Evolutionary conservation across 305 asterid genomes (phyloP).

Genomic region (Andrographis paniculata): DNA sequence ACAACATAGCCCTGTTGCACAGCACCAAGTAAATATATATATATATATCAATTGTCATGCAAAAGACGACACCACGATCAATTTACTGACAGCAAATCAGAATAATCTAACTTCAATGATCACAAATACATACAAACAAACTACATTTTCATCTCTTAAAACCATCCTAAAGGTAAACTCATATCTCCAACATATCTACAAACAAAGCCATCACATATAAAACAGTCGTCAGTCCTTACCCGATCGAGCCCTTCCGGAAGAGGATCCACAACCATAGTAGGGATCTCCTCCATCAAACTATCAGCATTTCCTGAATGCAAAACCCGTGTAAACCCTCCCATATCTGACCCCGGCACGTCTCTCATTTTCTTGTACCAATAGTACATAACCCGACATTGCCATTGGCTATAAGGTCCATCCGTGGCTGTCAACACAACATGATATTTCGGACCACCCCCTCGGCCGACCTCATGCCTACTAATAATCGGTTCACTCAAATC

Average conservation of each 20-base stretch:
- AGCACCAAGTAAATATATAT: too few relatives aligned
- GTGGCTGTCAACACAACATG: constrained; percentile 83
- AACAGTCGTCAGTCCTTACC: constrained; percentile 62
- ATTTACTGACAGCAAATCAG: too few relatives aligned
- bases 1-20: constrained; percentile 13
- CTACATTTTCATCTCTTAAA: too few relatives aligned
- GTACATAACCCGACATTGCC: constrained; percentile 96
- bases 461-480: constrained; percentile 22
- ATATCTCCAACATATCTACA: too few relatives aligned
- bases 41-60: too few relatives aligned
- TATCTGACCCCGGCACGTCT: constrained; percentile 69
- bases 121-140: too few relatives aligned
- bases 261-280: constrained; percentile 82
- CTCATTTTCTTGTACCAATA: constrained; percentile 92
- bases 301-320: constrained; percentile 90
- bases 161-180: too few relatives aligned
- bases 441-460: constrained; percentile 27
- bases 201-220: too few relatives aligned
- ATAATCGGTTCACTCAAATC: constrained; percentile 36
- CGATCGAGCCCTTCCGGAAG: constrained; percentile 91
- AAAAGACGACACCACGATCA: too few relatives aligned
- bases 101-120: too few relatives aligned
- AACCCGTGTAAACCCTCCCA: constrained; percentile 94
- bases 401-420: constrained; percentile 79
- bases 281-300: constrained; percentile 88